phyloP scores from a whole-genome alignment of 1,139 yeast genomes.

The Candida buenavistaensis region DNA sequence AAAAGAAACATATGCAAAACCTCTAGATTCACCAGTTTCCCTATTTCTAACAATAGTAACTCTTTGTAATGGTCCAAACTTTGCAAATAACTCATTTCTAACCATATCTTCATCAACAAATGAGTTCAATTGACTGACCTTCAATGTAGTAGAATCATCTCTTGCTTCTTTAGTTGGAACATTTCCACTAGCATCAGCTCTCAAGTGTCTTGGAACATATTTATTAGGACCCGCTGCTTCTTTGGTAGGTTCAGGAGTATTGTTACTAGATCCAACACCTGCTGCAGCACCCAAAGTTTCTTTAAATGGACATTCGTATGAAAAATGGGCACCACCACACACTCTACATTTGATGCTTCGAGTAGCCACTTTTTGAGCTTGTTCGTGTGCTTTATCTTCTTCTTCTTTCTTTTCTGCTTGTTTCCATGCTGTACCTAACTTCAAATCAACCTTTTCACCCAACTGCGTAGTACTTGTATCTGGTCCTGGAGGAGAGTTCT shows the following conservation, averaged over 20 bases:
- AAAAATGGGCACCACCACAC: conserved; percentile 94
- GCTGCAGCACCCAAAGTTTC: conserved; percentile 71
- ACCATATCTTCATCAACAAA: conserved; percentile 82
- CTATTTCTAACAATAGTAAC: conserved; percentile 86
- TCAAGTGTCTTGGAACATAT: conserved; percentile 80
- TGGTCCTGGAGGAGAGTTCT: conserved; percentile 77
- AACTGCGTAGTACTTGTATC: conserved; percentile 85
- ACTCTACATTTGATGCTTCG: conserved; percentile 74
- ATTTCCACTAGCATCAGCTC: conserved; percentile 61
- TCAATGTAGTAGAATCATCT: conserved; percentile 87
- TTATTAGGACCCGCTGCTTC: conserved; percentile 30
- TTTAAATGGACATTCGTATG: conserved; percentile 94
- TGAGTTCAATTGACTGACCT: conserved; percentile 88
- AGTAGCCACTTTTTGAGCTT: conserved; percentile 46
- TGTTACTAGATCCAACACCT: conserved; percentile 25
- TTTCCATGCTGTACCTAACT: conserved; percentile 73
- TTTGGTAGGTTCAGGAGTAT: conserved; percentile 28
- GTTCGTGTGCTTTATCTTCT: conserved; percentile 57
- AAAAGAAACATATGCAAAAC: conserved; percentile 95
- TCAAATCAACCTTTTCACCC: conserved; percentile 77
- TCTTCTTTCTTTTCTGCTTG: conserved; percentile 59
- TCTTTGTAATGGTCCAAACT: conserved; percentile 76
- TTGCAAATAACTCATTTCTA: conserved; percentile 67
- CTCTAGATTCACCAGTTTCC: conserved; percentile 93
- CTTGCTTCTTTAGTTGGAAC: conserved; percentile 51